Conservation (phyloP, 2,329 filamentous ascomycete species). For the Clarireedia paspali region DNA sequence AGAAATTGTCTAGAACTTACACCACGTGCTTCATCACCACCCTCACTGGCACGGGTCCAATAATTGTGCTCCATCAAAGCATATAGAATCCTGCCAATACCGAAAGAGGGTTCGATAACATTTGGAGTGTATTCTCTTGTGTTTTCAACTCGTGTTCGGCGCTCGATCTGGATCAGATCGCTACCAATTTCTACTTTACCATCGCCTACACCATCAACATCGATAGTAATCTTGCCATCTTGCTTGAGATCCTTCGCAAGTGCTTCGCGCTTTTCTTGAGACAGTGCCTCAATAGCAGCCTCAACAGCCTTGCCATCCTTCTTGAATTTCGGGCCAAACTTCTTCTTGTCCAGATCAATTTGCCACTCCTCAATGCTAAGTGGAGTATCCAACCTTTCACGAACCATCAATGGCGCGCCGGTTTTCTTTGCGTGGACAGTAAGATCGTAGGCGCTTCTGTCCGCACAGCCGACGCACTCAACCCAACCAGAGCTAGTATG, state of each 20-base stretch:
- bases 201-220: constrained; percentile 58
- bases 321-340: constrained; percentile 91
- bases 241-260: constrained; percentile 66
- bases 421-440: constrained; percentile 91
- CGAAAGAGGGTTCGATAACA: constrained; percentile 95
- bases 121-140: constrained; percentile 89
- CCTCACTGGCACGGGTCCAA: constrained; percentile 70
- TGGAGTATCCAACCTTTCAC: constrained; percentile 72
- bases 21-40: constrained; percentile 74
- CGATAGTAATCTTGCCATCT: constrained; percentile 67
- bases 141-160: constrained; percentile 74
- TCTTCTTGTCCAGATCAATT: constrained; percentile 85
- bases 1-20: constrained; percentile 47
- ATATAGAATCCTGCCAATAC: constrained; percentile 92
- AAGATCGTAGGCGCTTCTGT: constrained; percentile 90
- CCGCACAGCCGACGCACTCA: constrained; percentile 95
- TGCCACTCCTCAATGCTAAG: constrained; percentile 79
- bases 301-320: constrained; percentile 87
- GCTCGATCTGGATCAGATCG: constrained; percentile 78
- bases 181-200: constrained; percentile 73
- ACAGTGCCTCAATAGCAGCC: constrained; percentile 57
- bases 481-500: constrained; percentile 93
- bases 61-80: constrained; percentile 89
- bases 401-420: constrained; percentile 75
- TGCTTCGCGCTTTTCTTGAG: constrained; percentile 75